These are phyloP conservation scores for Glycyrrhiza uralensis DNA, from an alignment of 306 rosid species.

Conservation along the genomic window DNA sequence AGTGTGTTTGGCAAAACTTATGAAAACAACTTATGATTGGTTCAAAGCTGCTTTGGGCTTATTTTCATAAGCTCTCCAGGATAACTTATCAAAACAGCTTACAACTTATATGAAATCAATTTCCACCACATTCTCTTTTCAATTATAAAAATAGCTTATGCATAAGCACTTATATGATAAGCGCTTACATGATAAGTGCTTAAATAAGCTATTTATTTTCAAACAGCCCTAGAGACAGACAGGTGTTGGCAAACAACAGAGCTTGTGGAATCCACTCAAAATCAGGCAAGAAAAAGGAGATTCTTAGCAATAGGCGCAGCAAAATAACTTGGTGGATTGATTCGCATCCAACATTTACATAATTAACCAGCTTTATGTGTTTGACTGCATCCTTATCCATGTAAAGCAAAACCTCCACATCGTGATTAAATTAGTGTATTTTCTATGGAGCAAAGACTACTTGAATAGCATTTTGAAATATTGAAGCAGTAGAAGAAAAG, in stretches of 20 bases:
- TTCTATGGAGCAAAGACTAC: not conserved
- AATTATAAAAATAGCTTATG: too few species aligned
- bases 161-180: too few species aligned
- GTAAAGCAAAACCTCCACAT: conserved; percentile 14
- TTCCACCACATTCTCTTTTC: too few species aligned
- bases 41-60: too few species aligned
- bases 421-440: conserved; percentile 5
- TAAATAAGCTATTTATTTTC: too few species aligned
- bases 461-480: not conserved
- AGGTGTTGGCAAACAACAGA: conserved; percentile 27
- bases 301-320: conserved; percentile 26
- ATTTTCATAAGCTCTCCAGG: too few species aligned
- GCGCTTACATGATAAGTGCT: too few species aligned
- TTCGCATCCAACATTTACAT: conserved; percentile 26
- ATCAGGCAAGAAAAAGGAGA: conserved; percentile 20
- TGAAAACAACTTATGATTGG: too few species aligned
- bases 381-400: conserved; percentile 16
- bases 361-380: conserved; percentile 2
- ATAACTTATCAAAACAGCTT: too few species aligned
- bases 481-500: conserved; percentile 5
- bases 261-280: conserved; percentile 10
- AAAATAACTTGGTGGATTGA: conserved; percentile 40
- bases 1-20: too few species aligned
- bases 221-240: too few species aligned
- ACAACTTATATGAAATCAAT: too few species aligned